A percentile compares a stretch with the other conserved stretches of the same genome.
Evolutionary conservation across 2,329 filamentous ascomycete genomes (phyloP).

Genomic region (Beauveria rudraprayagi): DNA sequence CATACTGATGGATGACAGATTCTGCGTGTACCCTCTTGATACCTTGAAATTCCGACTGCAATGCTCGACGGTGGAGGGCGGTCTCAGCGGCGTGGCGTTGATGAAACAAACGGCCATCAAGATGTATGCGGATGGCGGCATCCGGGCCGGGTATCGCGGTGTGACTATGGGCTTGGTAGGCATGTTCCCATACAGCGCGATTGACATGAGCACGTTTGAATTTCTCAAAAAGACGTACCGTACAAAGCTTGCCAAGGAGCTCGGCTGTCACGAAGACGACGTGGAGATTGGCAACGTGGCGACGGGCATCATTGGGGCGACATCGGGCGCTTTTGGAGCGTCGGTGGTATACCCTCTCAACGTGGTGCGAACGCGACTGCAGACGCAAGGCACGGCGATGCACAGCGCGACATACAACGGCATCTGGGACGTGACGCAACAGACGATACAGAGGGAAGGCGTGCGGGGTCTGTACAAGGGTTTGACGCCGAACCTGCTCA

Average conservation of each 20-base stretch:
- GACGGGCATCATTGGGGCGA: slow-evolving; percentile 82
- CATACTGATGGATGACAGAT: slow-evolving; percentile 38
- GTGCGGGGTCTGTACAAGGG: slow-evolving; percentile 86
- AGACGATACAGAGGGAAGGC: slow-evolving; percentile 78
- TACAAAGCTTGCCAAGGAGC: slow-evolving; percentile 57
- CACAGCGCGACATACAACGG: slow-evolving; percentile 87
- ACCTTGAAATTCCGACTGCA: slow-evolving; percentile 79
- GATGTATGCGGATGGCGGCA: slow-evolving; percentile 72
- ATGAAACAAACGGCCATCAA: slow-evolving; percentile 76
- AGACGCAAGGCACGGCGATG: slow-evolving; percentile 89
- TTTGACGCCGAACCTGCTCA: slow-evolving; percentile 87
- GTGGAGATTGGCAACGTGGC: slow-evolving; percentile 72
- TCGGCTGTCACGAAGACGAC: slow-evolving; percentile 74
- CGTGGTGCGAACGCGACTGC: slow-evolving; percentile 80
- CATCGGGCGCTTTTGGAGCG: slow-evolving; percentile 85
- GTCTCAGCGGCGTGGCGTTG: slow-evolving; percentile 72
- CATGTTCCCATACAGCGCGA: slow-evolving; percentile 96
- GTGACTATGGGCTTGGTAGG: slow-evolving; percentile 88
- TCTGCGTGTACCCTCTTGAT: slow-evolving; percentile 91
- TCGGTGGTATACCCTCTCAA: slow-evolving; percentile 95
- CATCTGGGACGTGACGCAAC: slow-evolving; percentile 78
- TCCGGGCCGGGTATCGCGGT: slow-evolving; percentile 78
- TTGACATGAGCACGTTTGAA: slow-evolving; percentile 94
- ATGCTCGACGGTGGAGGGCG: slow-evolving; percentile 84
- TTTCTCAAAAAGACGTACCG: slow-evolving; percentile 73